Evolutionary conservation across 2,329 filamentous ascomycete genomes (phyloP).

Genomic region (Fusarium citri): DNA sequence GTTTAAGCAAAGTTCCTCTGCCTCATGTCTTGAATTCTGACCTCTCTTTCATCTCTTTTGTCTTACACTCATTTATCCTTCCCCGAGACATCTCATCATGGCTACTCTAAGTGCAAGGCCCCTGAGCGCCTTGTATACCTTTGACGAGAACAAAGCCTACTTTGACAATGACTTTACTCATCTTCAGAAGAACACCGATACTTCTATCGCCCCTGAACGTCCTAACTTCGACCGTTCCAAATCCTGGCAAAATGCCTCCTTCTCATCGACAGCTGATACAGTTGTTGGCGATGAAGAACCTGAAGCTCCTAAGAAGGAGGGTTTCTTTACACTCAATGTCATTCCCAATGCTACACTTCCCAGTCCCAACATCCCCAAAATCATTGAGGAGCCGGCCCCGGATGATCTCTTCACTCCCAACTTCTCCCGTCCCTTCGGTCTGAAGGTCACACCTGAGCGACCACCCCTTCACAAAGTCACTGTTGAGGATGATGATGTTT

Average conservation of each 20-base stretch:
- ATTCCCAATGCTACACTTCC: neutral
- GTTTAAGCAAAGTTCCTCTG: neutral
- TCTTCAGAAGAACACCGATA: neutral
- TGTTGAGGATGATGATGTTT: neutral
- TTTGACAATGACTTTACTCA: neutral
- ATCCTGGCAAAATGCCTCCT: constrained; percentile 8
- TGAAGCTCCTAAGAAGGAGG: neutral
- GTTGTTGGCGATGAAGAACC: constrained; percentile 5
- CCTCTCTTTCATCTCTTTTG: neutral
- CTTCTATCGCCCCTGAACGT: neutral
- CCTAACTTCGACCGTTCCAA: neutral
- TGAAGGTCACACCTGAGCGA: neutral
- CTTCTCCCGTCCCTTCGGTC: neutral
- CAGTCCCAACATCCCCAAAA: neutral
- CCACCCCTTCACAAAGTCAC: neutral
- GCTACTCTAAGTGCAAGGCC: neutral
- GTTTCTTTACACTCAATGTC: constrained; percentile 1
- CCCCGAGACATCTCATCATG: neutral
- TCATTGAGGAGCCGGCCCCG: neutral
- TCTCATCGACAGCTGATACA: constrained; percentile 25
- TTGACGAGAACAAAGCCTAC: neutral
- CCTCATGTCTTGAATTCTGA: neutral
- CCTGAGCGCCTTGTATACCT: neutral
- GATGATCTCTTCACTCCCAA: neutral
- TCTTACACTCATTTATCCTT: neutral